Evolutionary conservation across 345 rosid species (phyloP).

Genomic region (Mallotus nudiflorus): DNA sequence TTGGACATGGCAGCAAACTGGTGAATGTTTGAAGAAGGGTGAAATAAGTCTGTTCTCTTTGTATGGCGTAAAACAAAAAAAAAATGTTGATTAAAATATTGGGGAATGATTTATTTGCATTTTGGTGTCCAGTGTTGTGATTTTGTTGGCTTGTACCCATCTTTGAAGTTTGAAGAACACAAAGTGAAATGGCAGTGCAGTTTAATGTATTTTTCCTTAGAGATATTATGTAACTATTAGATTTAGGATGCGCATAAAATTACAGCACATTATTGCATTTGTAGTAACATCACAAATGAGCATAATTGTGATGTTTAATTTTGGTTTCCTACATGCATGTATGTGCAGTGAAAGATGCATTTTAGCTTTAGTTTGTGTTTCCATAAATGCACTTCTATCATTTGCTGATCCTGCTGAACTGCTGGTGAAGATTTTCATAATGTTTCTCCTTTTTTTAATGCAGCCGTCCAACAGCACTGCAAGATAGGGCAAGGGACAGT

Average conservation of each 20-base stretch:
- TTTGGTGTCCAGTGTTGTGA: no score
- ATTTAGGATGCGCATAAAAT: not conserved
- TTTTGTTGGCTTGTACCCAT: not conserved
- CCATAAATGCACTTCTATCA: not conserved
- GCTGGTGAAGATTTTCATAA: not conserved
- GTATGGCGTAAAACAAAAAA: no score
- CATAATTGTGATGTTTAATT: not conserved
- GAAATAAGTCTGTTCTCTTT: not conserved
- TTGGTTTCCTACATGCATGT: not conserved
- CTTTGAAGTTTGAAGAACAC: no score
- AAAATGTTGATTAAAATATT: no score
- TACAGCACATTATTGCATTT: not conserved
- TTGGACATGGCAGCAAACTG: not conserved
- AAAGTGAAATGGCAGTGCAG: not conserved
- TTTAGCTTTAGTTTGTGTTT: not conserved
- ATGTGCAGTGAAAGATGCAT: not conserved
- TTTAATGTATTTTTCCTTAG: no score
- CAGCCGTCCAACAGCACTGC: conserved; percentile 94
- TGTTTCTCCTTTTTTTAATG: conserved; percentile 26
- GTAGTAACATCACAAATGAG: not conserved
- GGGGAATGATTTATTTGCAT: not conserved
- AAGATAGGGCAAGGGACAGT: conserved; percentile 90
- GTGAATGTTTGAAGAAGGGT: not conserved
- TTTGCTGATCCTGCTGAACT: not conserved
- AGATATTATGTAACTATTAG: not conserved